Percentiles rank a stretch among this genome's conserved stretches.
Evolutionary conservation across 768 basidiomycete species (phyloP).

Genomic region (Boletus rufocinnamomeus): DNA sequence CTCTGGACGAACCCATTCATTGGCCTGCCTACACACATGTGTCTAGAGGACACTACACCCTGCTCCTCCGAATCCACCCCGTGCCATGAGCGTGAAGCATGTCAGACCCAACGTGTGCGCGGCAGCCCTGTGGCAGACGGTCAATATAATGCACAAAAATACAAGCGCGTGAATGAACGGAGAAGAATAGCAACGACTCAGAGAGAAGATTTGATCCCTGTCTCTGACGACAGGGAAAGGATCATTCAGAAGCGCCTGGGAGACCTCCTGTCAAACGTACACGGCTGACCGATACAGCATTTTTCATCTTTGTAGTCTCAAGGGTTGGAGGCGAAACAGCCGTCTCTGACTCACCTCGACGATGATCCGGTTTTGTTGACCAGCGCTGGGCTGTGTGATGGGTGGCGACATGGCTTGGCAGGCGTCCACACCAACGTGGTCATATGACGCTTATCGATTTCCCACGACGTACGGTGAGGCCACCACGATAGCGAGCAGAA

Average conservation of each 20-base stretch:
- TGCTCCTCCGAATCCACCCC: background rate
- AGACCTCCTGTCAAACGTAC: conserved; percentile 30
- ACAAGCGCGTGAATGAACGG: background rate
- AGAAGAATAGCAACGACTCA: conserved; percentile 19
- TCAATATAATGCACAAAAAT: conserved; percentile 13
- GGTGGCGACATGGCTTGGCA: background rate
- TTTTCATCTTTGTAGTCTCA: conserved; percentile 21
- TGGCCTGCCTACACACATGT: background rate
- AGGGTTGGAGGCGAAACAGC: background rate
- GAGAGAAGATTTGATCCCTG: conserved; percentile 37
- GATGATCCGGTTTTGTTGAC: background rate
- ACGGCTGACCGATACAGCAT: conserved; percentile 23
- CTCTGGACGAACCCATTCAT: background rate
- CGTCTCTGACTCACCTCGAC: conserved; percentile 9
- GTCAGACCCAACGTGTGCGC: background rate
- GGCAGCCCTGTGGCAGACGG: conserved; percentile 2
- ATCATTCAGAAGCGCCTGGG: conserved; percentile 32
- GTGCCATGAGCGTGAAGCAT: conserved; percentile 3
- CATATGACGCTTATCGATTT: background rate
- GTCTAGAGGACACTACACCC: conserved; percentile 2
- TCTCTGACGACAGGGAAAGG: conserved; percentile 12
- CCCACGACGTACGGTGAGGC: background rate
- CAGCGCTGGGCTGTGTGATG: background rate
- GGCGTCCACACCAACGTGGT: background rate
- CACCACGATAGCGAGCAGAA: background rate